These are phyloP conservation scores for Geranium brycei DNA, from an alignment of 345 rosid species.

Conservation along the genomic window DNA sequence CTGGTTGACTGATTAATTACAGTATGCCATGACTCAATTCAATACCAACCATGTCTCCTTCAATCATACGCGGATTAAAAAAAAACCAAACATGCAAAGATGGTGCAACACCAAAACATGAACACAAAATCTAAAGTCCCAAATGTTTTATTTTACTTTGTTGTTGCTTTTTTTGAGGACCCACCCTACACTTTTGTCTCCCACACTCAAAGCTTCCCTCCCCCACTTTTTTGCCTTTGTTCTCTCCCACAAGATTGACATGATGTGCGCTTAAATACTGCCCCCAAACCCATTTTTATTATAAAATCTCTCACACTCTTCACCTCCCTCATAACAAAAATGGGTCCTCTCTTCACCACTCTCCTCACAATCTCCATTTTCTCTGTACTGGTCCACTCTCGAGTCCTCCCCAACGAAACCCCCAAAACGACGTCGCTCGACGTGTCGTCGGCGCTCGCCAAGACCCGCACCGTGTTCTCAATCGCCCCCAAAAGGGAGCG, in stretches of 20 bases:
- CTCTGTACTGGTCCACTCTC: slow-evolving; percentile 17
- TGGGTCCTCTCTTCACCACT: slow-evolving; percentile 10
- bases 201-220: not conserved
- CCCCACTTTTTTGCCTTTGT: not conserved
- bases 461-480: slow-evolving; percentile 15
- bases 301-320: not conserved
- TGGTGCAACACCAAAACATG: not conserved
- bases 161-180: not conserved
- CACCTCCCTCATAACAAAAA: not conserved
- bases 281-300: not conserved
- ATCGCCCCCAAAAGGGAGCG: not conserved
- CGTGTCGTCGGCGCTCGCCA: slow-evolving; percentile 29
- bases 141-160: not conserved
- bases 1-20: no score
- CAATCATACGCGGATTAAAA: not conserved
- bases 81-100: not conserved
- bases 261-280: not conserved
- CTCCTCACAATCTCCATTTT: slow-evolving; percentile 14
- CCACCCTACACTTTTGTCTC: not conserved
- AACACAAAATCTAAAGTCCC: not conserved
- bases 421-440: slow-evolving; percentile 23
- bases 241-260: not conserved
- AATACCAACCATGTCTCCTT: no score
- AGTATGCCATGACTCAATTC: no score
- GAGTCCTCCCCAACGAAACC: slow-evolving; percentile 14